These are phyloP conservation scores for Calocybe indica DNA, from an alignment of 768 basidiomycete species.

Conservation along the genomic window DNA sequence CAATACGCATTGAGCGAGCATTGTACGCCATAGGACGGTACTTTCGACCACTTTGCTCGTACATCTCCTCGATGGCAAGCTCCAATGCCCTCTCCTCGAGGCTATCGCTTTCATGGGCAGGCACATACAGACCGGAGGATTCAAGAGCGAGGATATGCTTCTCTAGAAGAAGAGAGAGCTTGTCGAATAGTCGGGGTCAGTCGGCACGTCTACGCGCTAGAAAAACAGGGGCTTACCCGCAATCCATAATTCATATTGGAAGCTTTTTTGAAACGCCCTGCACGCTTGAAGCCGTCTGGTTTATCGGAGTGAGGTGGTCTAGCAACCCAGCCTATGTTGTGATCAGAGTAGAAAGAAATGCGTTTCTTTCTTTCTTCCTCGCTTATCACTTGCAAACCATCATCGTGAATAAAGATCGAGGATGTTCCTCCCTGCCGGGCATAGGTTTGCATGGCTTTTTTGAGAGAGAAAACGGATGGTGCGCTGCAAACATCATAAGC, in stretches of 20 bases:
- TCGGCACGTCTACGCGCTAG: background rate
- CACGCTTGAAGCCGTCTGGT: slow-evolving; percentile 68
- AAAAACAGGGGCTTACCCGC: slow-evolving; percentile 20
- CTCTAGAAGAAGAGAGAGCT: slow-evolving; percentile 61
- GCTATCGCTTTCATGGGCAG: slow-evolving; percentile 32
- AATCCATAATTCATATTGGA: slow-evolving; percentile 85
- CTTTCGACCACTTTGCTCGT: slow-evolving; percentile 45
- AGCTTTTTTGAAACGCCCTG: slow-evolving; percentile 89
- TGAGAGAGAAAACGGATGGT: slow-evolving; percentile 71
- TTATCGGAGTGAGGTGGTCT: slow-evolving; percentile 62
- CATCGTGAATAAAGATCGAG: slow-evolving; percentile 76
- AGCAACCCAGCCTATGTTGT: slow-evolving; percentile 80
- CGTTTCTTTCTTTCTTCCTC: slow-evolving; percentile 61
- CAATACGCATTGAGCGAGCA: slow-evolving; percentile 67
- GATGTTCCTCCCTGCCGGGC: slow-evolving; percentile 86
- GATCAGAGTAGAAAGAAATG: slow-evolving; percentile 67
- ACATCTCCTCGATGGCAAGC: slow-evolving; percentile 70
- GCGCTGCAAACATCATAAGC: slow-evolving; percentile 32
- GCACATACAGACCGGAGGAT: slow-evolving; percentile 26
- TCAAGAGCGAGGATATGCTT: slow-evolving; percentile 44
- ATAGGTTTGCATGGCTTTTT: slow-evolving; percentile 88
- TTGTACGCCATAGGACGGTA: slow-evolving; percentile 79
- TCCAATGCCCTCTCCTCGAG: slow-evolving; percentile 71
- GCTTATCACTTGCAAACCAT: slow-evolving; percentile 67
- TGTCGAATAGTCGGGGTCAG: slow-evolving; percentile 14